Evolutionary conservation across 2,329 filamentous ascomycete genomes (phyloP).

Genomic region (Chlorencoelia australis): DNA sequence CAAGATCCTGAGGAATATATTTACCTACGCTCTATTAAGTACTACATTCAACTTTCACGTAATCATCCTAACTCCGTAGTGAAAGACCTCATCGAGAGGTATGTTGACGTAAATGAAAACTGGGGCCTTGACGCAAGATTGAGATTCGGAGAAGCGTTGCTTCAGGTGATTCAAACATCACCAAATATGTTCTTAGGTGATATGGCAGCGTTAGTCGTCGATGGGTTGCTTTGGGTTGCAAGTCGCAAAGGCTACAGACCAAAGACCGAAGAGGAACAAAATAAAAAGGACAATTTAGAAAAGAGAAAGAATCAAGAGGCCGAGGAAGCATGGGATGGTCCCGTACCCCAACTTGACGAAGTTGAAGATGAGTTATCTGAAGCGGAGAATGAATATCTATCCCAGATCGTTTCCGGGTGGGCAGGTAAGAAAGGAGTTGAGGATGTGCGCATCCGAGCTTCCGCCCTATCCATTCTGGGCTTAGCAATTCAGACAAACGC

Average conservation of each 20-base stretch:
- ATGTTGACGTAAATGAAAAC: conserved; percentile 53
- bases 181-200: conserved; percentile 46
- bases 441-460: conserved; percentile 59
- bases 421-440: conserved; percentile 54
- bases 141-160: conserved; percentile 56
- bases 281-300: conserved; percentile 38
- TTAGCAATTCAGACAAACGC: conserved; percentile 50
- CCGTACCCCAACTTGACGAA: conserved; percentile 39
- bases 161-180: conserved; percentile 53
- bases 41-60: conserved; percentile 48
- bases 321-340: conserved; percentile 45
- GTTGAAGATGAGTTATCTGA: conserved; percentile 11
- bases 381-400: conserved; percentile 38
- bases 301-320: conserved; percentile 40
- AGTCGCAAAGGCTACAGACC: conserved; percentile 51
- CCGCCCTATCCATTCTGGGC: conserved; percentile 57
- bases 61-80: conserved; percentile 52
- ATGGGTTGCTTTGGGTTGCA: conserved; percentile 53
- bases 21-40: conserved; percentile 55
- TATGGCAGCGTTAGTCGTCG: conserved; percentile 39
- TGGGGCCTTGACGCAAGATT: conserved; percentile 52
- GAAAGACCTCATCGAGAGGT: conserved; percentile 55
- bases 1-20: conserved; percentile 62
- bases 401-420: conserved; percentile 57
- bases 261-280: conserved; percentile 48